phyloP scores from a whole-genome alignment of 2,329 filamentous ascomycete genomes.

The Cadophora sp. region DNA sequence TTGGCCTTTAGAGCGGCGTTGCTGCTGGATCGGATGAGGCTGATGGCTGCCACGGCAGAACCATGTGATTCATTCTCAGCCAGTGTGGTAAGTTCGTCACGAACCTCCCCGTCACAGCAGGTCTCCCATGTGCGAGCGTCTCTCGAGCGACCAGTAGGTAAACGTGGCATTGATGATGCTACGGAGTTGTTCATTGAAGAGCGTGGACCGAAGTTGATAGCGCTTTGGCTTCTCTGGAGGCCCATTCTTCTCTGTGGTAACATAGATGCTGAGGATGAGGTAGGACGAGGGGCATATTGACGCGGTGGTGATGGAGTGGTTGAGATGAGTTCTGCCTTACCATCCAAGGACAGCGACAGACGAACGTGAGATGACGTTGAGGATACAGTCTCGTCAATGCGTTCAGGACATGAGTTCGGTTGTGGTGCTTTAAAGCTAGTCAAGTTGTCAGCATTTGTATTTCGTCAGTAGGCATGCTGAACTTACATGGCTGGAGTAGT shows the following conservation, averaged over 20 bases:
- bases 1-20: slow-evolving; percentile 60
- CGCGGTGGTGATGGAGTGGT: slow-evolving; percentile 71
- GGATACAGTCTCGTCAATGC: slow-evolving; percentile 34
- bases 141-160: slow-evolving; percentile 76
- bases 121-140: slow-evolving; percentile 87
- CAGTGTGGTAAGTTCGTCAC: slow-evolving; percentile 80
- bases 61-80: slow-evolving; percentile 82
- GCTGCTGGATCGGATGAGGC: slow-evolving; percentile 76
- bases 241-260: slow-evolving; percentile 51
- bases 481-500: slow-evolving; percentile 54
- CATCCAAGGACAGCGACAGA: slow-evolving; percentile 84
- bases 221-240: slow-evolving; percentile 75
- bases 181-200: slow-evolving; percentile 56
- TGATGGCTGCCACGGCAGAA: slow-evolving; percentile 82
- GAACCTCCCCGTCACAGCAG: slow-evolving; percentile 81
- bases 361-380: slow-evolving; percentile 58
- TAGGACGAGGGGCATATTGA: slow-evolving; percentile 57
- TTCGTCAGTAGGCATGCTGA: not conserved
- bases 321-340: slow-evolving; percentile 84
- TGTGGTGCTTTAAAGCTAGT: slow-evolving; percentile 36
- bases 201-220: slow-evolving; percentile 64
- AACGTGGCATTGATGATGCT: slow-evolving; percentile 52
- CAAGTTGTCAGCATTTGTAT: slow-evolving; percentile 18
- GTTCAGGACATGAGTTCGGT: slow-evolving; percentile 43
- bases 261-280: slow-evolving; percentile 54